A percentile compares a stretch with the other conserved stretches of the same genome.
These are phyloP conservation scores for Calocera cornea DNA, from an alignment of 768 basidiomycete species.

Conservation along the genomic window DNA sequence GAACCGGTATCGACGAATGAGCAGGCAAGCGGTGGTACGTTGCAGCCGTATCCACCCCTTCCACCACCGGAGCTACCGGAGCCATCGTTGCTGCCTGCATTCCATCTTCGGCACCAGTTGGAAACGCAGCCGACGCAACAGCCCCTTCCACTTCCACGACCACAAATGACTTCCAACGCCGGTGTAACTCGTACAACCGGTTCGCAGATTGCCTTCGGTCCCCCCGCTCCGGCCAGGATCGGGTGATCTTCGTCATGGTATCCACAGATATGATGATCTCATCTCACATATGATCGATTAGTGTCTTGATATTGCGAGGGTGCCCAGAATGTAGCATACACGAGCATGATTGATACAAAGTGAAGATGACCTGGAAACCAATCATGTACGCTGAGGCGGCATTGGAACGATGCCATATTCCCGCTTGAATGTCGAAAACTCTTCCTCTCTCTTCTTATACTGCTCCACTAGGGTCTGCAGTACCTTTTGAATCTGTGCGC, in stretches of 20 bases:
- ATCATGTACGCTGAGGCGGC: not conserved
- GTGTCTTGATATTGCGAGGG: not conserved
- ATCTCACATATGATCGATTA: no score
- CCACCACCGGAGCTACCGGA: not conserved
- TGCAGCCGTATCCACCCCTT: not conserved
- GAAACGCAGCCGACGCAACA: not conserved
- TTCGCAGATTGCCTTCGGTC: not conserved
- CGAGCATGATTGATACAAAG: not conserved
- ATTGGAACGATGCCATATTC: conserved; percentile 46
- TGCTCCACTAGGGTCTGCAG: conserved; percentile 65
- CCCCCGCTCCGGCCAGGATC: not conserved
- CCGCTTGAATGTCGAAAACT: conserved; percentile 64
- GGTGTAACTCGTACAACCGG: not conserved
- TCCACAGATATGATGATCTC: not conserved
- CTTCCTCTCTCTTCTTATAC: conserved; percentile 78
- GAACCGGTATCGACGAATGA: not conserved
- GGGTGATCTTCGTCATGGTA: not conserved
- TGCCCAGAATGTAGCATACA: not conserved
- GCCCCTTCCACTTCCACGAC: not conserved
- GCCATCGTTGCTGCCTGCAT: not conserved
- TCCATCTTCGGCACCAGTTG: not conserved
- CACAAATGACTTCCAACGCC: not conserved
- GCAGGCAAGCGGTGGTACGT: not conserved
- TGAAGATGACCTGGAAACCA: not conserved
- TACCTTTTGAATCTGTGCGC: conserved; percentile 62